phyloP scores from a whole-genome alignment of 163 green algal species.

The Prototheca wickerhamii region DNA sequence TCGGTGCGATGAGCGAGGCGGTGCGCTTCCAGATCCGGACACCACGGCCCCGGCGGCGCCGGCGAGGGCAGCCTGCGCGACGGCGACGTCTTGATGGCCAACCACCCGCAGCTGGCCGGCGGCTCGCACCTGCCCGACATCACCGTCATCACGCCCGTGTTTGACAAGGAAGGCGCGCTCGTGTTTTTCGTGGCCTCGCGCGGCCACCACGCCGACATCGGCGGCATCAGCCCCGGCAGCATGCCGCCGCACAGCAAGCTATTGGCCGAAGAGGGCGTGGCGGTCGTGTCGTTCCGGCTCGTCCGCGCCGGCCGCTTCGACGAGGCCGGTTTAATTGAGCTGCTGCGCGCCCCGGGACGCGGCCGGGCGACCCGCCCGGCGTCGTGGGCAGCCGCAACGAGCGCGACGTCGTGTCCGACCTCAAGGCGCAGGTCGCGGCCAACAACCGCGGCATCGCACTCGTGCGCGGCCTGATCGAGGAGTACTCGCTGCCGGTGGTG shows the following conservation, averaged over 20 bases:
- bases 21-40: slow-evolving; percentile 72
- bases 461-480: slow-evolving; percentile 76
- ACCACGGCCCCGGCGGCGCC: slow-evolving; percentile 46
- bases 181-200: slow-evolving; percentile 88
- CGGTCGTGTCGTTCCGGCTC: slow-evolving; percentile 90
- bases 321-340: slow-evolving; percentile 69
- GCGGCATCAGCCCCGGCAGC: slow-evolving; percentile 74
- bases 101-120: slow-evolving; percentile 85
- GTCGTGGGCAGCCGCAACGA: slow-evolving; percentile 75
- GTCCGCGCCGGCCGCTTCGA: slow-evolving; percentile 49
- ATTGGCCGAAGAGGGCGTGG: slow-evolving; percentile 85
- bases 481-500: slow-evolving; percentile 74
- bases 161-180: slow-evolving; percentile 45
- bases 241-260: slow-evolving; percentile 84
- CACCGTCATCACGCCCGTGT: slow-evolving; percentile 96
- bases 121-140: slow-evolving; percentile 96
- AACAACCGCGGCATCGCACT: slow-evolving; percentile 88
- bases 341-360: slow-evolving; percentile 68
- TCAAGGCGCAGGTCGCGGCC: slow-evolving; percentile 89
- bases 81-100: slow-evolving; percentile 85
- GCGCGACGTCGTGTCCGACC: slow-evolving; percentile 83
- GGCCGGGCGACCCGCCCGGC: slow-evolving; percentile 18
- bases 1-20: slow-evolving; percentile 92
- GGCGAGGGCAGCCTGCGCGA: slow-evolving; percentile 38
- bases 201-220: slow-evolving; percentile 82